A percentile compares a stretch with the other conserved stretches of the same genome.
These are phyloP conservation scores for Agrocybe chaxingu DNA, from an alignment of 768 basidiomycete species.

Conservation along the genomic window DNA sequence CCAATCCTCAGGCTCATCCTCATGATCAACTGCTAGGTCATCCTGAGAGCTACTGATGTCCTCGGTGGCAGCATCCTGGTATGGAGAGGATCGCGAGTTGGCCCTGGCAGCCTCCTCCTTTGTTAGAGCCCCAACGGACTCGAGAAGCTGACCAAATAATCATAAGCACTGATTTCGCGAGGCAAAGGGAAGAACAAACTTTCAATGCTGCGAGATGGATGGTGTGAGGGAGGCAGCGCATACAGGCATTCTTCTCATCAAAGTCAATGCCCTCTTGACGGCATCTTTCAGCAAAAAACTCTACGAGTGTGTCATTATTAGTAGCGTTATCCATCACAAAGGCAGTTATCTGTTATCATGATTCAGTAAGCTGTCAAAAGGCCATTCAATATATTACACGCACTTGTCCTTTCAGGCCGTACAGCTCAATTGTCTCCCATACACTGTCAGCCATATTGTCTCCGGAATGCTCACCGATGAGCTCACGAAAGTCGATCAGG, in stretches of 20 bases:
- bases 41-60: neutral
- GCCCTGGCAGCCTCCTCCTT: too few species aligned
- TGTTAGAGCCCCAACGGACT: neutral
- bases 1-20: too few species aligned
- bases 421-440: constrained; percentile 22
- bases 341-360: constrained; percentile 20
- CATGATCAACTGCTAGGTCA: neutral
- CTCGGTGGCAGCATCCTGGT: constrained; percentile 5
- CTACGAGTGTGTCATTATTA: constrained; percentile 30
- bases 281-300: constrained; percentile 13
- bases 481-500: constrained; percentile 31
- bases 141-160: neutral
- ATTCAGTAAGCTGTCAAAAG: neutral
- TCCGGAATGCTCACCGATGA: constrained; percentile 28
- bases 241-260: constrained; percentile 13
- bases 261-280: constrained; percentile 16
- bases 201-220: constrained; percentile 31
- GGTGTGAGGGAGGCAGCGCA: constrained; percentile 33
- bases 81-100: neutral
- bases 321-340: constrained; percentile 31
- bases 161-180: too few species aligned
- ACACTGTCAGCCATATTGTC: constrained; percentile 30
- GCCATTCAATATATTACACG: neutral
- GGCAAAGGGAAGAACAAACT: constrained; percentile 7
- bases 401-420: constrained; percentile 14